Evolutionary conservation across 225 moss, liverwort and hornwort species (phyloP), one percentile per base, ranked within the genome.

Genomic region (Climacium dendroides): DNA sequence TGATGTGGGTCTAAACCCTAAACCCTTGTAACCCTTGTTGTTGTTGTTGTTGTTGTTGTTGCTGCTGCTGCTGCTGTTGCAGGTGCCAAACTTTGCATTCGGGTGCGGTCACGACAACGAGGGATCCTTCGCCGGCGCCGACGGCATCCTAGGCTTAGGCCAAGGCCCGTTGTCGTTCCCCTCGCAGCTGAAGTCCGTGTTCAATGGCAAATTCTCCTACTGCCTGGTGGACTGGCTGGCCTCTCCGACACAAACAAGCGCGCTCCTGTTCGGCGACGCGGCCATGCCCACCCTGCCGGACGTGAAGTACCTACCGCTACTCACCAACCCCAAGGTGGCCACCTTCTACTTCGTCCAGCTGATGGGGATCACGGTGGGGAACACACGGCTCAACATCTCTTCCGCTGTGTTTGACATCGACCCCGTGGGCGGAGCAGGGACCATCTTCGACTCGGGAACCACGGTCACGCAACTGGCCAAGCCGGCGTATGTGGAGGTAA

Each of bases 361-460:
- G 60, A 78, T 52, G 41, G 93, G 93, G 58, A 93, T 95, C 66
- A 89, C 86, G 5, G 90, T 95, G 43, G 95, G 85, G 6, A 63
- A 16, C 64, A 88, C 64, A 17, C 70, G 83, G 19, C 91, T 95
- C 43, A 91, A 88, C 87, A 95, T 95, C 84, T 90, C 94, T 43
- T 89, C 90, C 43, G 15, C 84, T 37, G 91, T 88, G 11, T 95
- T 95, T 71, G 95, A 90, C 39, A 92, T 95, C 69, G 92, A 91
- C 87, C 13, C 30, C 29, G 83, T 90, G 71, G 95, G 95, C 12
- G 89, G 91, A 55, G 92, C 92, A 10, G 95, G 95, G 60, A 87
- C 92, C 67, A 91, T 95, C 85, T 92, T 95, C 90, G 95, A 95
- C 88, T 95, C 95, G 32, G 95, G 95, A 52, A 95, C 95, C 48